Evolutionary conservation across 345 rosid species (phyloP).

Genomic region (Murraya paniculata): DNA sequence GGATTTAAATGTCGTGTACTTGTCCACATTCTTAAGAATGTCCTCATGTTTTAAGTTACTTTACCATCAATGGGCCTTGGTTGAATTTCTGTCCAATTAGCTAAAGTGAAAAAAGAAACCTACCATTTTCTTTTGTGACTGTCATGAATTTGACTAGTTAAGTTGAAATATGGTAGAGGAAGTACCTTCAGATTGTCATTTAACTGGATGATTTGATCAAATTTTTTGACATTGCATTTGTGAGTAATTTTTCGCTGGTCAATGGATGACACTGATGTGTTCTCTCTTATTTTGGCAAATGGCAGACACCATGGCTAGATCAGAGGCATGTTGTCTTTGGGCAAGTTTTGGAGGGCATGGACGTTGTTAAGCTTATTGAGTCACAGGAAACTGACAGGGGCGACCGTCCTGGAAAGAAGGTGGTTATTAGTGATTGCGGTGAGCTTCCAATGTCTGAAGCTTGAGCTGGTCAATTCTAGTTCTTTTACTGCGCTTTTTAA

Average conservation of each 20-base stretch:
- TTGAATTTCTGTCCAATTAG: neutral
- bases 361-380: conserved; percentile 69
- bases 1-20: neutral
- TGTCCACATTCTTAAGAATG: neutral
- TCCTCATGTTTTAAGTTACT: neutral
- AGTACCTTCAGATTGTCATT: neutral
- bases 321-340: conserved; percentile 96
- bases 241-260: neutral
- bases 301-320: conserved; percentile 96
- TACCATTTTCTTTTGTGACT: neutral
- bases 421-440: conserved; percentile 78
- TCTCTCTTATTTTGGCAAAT: conserved; percentile 13
- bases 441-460: conserved; percentile 75
- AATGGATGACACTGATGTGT: neutral
- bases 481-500: neutral
- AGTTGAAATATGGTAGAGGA: neutral
- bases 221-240: neutral
- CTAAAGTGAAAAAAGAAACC: neutral
- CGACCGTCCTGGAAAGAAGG: conserved; percentile 89
- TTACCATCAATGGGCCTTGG: neutral
- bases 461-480: conserved; percentile 19
- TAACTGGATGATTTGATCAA: neutral
- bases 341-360: conserved; percentile 96
- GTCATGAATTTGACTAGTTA: neutral
- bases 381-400: conserved; percentile 92